Evolutionary conservation across 805 yeast species (phyloP).

Genomic region (Pichia paraexigua): DNA sequence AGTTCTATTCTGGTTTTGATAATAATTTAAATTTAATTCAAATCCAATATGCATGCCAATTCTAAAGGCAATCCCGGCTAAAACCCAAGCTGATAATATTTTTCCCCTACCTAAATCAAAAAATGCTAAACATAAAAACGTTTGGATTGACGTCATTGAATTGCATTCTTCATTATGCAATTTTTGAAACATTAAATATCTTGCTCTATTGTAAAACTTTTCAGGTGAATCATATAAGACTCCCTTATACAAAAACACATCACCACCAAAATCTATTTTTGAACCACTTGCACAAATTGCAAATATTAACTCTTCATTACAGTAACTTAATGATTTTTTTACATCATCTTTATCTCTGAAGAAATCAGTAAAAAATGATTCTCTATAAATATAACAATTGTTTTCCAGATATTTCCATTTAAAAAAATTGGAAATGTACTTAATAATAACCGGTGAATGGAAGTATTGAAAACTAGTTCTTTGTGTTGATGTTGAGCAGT

Average conservation of each 20-base stretch:
- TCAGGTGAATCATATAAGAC: conserved; percentile 35
- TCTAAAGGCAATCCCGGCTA: conserved; percentile 51
- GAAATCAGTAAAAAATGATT: conserved; percentile 50
- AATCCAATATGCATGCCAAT: conserved; percentile 58
- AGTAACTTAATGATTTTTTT: conserved; percentile 44
- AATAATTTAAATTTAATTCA: conserved; percentile 41
- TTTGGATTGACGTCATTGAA: conserved; percentile 47
- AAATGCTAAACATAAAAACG: conserved; percentile 48
- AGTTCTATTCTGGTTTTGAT: neutral
- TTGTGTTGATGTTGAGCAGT: neutral
- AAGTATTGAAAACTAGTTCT: conserved; percentile 1
- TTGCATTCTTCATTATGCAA: conserved; percentile 28
- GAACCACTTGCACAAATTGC: conserved; percentile 56
- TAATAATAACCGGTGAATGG: conserved; percentile 1
- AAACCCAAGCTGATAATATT: conserved; percentile 51
- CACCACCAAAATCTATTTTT: conserved; percentile 30
- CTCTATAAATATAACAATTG: conserved; percentile 50
- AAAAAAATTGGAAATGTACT: conserved; percentile 8
- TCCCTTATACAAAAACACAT: conserved; percentile 20
- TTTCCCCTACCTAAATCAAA: conserved; percentile 54
- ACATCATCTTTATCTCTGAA: conserved; percentile 38
- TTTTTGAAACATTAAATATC: conserved; percentile 28
- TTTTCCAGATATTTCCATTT: conserved; percentile 10
- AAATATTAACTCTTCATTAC: conserved; percentile 34
- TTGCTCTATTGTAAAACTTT: conserved; percentile 41